Conservation (phyloP, 768 basidiomycete species). For the Hydnomerulius pinastri region DNA sequence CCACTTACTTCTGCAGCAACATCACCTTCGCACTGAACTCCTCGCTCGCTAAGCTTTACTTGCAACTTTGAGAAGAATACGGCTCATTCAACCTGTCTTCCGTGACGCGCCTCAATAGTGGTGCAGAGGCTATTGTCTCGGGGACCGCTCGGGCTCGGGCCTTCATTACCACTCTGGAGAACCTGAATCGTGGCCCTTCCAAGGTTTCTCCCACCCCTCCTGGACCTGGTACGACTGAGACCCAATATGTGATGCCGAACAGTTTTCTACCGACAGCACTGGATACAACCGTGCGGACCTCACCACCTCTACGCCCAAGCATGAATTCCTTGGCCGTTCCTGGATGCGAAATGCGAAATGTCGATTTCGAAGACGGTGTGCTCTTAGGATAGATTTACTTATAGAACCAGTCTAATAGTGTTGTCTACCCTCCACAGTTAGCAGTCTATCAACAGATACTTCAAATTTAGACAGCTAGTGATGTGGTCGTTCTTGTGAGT, state of each 20-base stretch:
- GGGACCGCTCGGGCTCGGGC: no score
- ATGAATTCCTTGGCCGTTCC: conserved; percentile 31
- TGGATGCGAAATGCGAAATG: conserved; percentile 29
- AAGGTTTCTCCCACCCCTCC: conserved; percentile 7
- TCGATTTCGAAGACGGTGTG: conserved; percentile 33
- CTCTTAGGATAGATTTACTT: no score
- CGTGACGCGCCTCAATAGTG: conserved; percentile 30
- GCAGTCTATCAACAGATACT: no score
- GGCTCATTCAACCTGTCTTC: conserved; percentile 28
- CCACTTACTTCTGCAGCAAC: no score
- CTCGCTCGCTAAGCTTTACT: no score
- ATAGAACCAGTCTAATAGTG: no score
- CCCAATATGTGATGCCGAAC: conserved; percentile 2
- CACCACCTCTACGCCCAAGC: conserved; percentile 4
- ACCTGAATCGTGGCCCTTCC: not conserved
- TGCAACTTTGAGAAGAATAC: conserved; percentile 19
- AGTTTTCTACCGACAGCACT: conserved; percentile 8
- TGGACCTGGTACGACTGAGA: no score
- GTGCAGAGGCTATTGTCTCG: no score
- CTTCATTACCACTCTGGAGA: no score
- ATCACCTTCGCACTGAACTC: conserved; percentile 34
- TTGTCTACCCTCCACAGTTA: no score
- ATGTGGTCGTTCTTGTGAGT: no score
- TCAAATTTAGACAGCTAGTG: no score
- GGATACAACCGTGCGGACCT: conserved; percentile 31